Conservation (phyloP, 306 rosid species). For the Vigna unguiculata region DNA sequence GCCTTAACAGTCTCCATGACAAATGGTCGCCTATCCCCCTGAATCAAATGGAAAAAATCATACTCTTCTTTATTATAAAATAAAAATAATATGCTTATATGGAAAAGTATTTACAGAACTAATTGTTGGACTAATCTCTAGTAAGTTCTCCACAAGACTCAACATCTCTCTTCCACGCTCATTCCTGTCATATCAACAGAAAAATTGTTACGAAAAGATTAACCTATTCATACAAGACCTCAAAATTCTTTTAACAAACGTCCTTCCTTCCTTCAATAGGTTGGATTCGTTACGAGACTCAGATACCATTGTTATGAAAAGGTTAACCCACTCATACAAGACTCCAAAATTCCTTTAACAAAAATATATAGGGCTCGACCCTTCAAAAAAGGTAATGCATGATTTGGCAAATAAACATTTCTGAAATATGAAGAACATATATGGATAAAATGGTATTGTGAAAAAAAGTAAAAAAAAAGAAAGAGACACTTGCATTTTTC, state of each 20-base stretch:
- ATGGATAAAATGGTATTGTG: neutral
- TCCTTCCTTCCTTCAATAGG: no score
- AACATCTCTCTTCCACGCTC: slow-evolving; percentile 96
- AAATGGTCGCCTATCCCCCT: slow-evolving; percentile 86
- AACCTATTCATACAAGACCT: no score
- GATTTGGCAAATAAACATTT: slow-evolving; percentile 17
- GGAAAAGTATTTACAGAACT: slow-evolving; percentile 60
- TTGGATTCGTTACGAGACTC: no score
- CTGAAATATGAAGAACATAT: neutral
- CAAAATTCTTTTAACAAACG: no score
- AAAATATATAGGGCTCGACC: neutral
- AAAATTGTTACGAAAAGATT: neutral
- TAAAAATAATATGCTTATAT: slow-evolving; percentile 26
- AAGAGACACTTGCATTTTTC: slow-evolving; percentile 2
- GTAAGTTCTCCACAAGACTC: slow-evolving; percentile 66
- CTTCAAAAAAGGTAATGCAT: slow-evolving; percentile 27
- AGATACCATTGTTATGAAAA: no score
- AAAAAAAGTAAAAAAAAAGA: no score
- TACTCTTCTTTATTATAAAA: neutral
- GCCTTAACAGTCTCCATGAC: slow-evolving; percentile 96
- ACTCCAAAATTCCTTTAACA: no score
- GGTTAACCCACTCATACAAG: no score
- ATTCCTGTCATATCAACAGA: slow-evolving; percentile 65
- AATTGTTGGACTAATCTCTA: slow-evolving; percentile 75
- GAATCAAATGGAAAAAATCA: slow-evolving; percentile 44